phyloP scores from a whole-genome alignment of 345 rosid genomes.

The Linum trigynum region DNA sequence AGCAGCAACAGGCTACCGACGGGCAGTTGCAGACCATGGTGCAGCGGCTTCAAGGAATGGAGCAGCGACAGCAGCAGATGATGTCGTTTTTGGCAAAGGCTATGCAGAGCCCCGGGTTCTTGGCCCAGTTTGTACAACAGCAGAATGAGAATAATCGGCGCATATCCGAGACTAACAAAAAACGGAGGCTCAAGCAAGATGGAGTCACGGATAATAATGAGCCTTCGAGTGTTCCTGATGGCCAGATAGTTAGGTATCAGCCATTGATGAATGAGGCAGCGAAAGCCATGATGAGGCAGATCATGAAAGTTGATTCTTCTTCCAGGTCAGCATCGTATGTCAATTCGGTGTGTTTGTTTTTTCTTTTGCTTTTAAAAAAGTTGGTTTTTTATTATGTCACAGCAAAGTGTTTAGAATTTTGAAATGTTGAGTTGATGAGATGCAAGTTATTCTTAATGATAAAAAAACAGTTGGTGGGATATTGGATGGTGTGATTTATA shows the following conservation, averaged over 20 bases:
- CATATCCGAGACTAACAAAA: constrained; percentile 69
- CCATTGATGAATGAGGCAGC: constrained; percentile 72
- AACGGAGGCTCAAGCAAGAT: constrained; percentile 77
- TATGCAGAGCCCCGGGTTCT: constrained; percentile 84
- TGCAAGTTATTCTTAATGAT: too few relatives aligned
- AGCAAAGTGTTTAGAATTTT: too few relatives aligned
- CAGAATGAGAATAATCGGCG: constrained; percentile 74
- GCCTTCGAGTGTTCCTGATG: constrained; percentile 42
- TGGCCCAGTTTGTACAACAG: constrained; percentile 93
- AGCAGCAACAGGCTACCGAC: constrained; percentile 92
- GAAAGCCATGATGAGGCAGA: constrained; percentile 56
- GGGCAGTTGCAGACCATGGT: constrained; percentile 77
- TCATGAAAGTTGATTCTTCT: constrained; percentile 49
- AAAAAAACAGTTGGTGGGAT: too few relatives aligned
- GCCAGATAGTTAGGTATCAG: constrained; percentile 87
- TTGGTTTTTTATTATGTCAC: too few relatives aligned
- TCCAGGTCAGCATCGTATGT: constrained; percentile 42
- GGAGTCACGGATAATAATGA: constrained; percentile 44
- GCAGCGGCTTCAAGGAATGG: constrained; percentile 95
- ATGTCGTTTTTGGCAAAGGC: constrained; percentile 97
- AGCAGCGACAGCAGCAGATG: constrained; percentile 94
- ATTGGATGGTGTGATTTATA: too few relatives aligned
- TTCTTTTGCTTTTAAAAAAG: constrained; percentile 7
- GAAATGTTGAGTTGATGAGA: too few relatives aligned
- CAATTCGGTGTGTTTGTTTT: constrained; percentile 40